Percentiles rank a stretch among this genome's conserved stretches.
These are phyloP conservation scores for Jacaranda mimosifolia DNA, from an alignment of 257 asterid genomes.

Conservation along the genomic window DNA sequence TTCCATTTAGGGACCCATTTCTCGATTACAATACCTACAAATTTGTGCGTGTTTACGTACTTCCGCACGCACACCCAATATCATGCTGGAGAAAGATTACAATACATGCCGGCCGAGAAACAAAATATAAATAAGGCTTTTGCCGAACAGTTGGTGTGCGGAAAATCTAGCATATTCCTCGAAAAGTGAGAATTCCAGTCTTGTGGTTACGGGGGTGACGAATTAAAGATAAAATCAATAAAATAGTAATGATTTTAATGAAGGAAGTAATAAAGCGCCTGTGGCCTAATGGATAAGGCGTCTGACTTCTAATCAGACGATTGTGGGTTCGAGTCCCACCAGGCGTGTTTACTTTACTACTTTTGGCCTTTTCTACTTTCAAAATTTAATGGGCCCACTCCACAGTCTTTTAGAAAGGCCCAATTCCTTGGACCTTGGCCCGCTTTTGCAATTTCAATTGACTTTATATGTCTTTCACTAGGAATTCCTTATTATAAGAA, in stretches of 20 bases:
- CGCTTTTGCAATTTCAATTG: too few species aligned
- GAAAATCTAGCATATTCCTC: neutral
- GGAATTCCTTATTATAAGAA: too few species aligned
- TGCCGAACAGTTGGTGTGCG: slow-evolving; percentile 50
- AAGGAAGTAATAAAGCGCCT: too few species aligned
- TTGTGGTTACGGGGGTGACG: too few species aligned
- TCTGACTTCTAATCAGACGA: neutral
- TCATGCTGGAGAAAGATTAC: too few species aligned
- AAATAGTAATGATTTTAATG: too few species aligned
- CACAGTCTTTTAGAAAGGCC: too few species aligned
- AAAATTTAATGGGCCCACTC: too few species aligned
- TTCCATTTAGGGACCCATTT: slow-evolving; percentile 27
- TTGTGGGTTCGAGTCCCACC: slow-evolving; percentile 17
- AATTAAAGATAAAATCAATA: too few species aligned
- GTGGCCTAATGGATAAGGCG: neutral
- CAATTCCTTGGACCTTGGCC: too few species aligned
- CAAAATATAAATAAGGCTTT: slow-evolving; percentile 4
- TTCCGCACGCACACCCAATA: neutral
- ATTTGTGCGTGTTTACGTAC: neutral
- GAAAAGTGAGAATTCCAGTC: neutral
- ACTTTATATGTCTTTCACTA: too few species aligned
- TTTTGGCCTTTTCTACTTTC: too few species aligned
- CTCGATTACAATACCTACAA: slow-evolving; percentile 3
- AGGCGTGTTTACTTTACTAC: neutral
- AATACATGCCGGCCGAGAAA: neutral